phyloP scores from a whole-genome alignment of 805 yeast species.

The Candida michaelii region DNA sequence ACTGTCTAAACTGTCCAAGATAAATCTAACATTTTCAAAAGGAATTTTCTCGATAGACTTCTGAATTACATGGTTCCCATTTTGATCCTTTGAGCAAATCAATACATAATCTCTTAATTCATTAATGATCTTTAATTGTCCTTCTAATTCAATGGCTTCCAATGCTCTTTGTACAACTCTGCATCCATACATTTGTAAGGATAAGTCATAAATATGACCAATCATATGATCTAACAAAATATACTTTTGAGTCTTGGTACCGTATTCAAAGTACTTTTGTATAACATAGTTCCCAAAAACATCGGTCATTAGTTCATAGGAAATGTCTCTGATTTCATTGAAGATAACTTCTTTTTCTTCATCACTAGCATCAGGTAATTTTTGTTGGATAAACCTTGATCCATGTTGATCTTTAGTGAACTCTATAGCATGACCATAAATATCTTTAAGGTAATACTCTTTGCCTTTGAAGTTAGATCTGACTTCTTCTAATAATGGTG shows the following conservation, averaged over 20 bases:
- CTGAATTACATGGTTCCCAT: slow-evolving; percentile 97
- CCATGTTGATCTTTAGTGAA: slow-evolving; percentile 97
- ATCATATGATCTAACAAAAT: slow-evolving; percentile 69
- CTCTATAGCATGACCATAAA: slow-evolving; percentile 84
- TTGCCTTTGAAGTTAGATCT: slow-evolving; percentile 63
- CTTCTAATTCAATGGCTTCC: slow-evolving; percentile 63
- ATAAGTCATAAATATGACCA: slow-evolving; percentile 70
- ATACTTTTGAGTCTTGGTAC: slow-evolving; percentile 66
- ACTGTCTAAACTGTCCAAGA: slow-evolving; percentile 66
- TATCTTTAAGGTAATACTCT: slow-evolving; percentile 64
- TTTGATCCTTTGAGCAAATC: slow-evolving; percentile 74
- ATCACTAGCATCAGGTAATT: slow-evolving; percentile 60
- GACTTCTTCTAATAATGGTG: slow-evolving; percentile 83
- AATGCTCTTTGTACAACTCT: slow-evolving; percentile 94
- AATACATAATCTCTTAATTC: slow-evolving; percentile 73
- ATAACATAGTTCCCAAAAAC: slow-evolving; percentile 98
- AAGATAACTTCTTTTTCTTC: slow-evolving; percentile 79
- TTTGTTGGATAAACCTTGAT: slow-evolving; percentile 92
- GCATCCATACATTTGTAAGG: slow-evolving; percentile 97
- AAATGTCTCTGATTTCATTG: slow-evolving; percentile 73
- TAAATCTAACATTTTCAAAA: slow-evolving; percentile 63
- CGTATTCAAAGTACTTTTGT: slow-evolving; percentile 88
- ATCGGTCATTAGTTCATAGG: slow-evolving; percentile 85
- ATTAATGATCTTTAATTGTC: slow-evolving; percentile 64
- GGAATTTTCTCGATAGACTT: slow-evolving; percentile 89